phyloP scores from a whole-genome alignment of 140 eudicot genomes.

The Cichorium intybus region DNA sequence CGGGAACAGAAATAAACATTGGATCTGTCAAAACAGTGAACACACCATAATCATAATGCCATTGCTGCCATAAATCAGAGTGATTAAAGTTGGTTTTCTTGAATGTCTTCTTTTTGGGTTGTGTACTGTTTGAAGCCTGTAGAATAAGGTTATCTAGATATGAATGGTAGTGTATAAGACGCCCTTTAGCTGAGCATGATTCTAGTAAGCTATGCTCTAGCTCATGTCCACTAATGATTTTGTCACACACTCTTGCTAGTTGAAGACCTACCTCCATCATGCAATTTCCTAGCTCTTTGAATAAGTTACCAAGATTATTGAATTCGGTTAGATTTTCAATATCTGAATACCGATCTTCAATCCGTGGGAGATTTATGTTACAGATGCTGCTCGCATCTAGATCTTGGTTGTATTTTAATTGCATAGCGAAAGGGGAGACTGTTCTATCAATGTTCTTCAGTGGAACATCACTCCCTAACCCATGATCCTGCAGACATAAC shows the following conservation, averaged over 20 bases:
- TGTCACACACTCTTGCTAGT: conserved; percentile 75
- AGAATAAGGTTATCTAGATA: conserved; percentile 45
- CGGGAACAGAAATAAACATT: conserved; percentile 53
- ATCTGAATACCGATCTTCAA: neutral
- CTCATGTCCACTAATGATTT: conserved; percentile 70
- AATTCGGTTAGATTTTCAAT: conserved; percentile 31
- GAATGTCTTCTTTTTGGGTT: conserved; percentile 11
- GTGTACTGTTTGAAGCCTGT: conserved; percentile 29
- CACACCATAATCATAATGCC: conserved; percentile 99
- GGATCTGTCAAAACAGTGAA: conserved; percentile 83
- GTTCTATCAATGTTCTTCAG: conserved; percentile 64
- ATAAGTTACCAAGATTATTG: conserved; percentile 45
- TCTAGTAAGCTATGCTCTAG: conserved; percentile 72
- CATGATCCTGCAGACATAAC: conserved; percentile 56
- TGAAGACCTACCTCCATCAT: conserved; percentile 85
- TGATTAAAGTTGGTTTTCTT: conserved; percentile 3
- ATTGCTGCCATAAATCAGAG: conserved; percentile 79
- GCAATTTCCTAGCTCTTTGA: conserved; percentile 68
- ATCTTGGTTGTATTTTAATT: conserved; percentile 52
- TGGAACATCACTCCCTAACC: conserved; percentile 92
- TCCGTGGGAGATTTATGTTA: neutral
- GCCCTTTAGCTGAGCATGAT: conserved; percentile 81
- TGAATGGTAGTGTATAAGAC: conserved; percentile 93
- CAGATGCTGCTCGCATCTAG: conserved; percentile 11
- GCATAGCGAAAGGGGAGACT: conserved; percentile 89